Evolutionary conservation across 2,329 filamentous ascomycete species (phyloP).

Genomic region (Fonsecaea multimorphosa): DNA sequence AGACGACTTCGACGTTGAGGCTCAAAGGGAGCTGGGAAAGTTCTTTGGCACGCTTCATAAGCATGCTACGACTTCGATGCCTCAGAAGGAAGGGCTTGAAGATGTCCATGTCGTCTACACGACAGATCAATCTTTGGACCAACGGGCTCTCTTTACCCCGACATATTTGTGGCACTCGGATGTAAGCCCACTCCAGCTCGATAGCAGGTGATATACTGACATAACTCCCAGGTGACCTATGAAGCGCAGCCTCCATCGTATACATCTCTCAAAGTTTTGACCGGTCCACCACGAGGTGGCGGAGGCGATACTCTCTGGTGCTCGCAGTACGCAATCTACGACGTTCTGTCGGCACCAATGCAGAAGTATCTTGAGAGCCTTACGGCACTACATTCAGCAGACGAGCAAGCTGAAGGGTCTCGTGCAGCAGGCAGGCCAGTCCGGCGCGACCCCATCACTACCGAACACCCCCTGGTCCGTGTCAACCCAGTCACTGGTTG

Average conservation of each 20-base stretch:
- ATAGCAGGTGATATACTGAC: slow-evolving; percentile 2
- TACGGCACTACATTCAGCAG: slow-evolving; percentile 61
- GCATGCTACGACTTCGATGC: slow-evolving; percentile 61
- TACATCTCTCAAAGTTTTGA: slow-evolving; percentile 62
- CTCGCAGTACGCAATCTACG: slow-evolving; percentile 70
- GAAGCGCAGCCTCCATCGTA: slow-evolving; percentile 70
- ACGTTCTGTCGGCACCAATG: slow-evolving; percentile 60
- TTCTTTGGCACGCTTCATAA: slow-evolving; percentile 66
- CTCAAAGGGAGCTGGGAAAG: slow-evolving; percentile 69
- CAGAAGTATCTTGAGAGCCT: slow-evolving; percentile 65
- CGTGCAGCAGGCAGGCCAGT: slow-evolving; percentile 34
- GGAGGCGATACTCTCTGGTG: slow-evolving; percentile 68
- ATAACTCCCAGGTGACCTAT: slow-evolving; percentile 60
- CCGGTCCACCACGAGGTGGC: slow-evolving; percentile 64
- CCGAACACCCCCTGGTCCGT: slow-evolving; percentile 62
- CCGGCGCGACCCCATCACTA: slow-evolving; percentile 55
- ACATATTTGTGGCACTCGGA: slow-evolving; percentile 65
- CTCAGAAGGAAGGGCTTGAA: slow-evolving; percentile 52
- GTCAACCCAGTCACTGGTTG: slow-evolving; percentile 69
- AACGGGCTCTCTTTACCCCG: slow-evolving; percentile 61
- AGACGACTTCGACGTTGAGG: slow-evolving; percentile 54
- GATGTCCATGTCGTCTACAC: slow-evolving; percentile 69
- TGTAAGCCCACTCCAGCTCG: slow-evolving; percentile 42
- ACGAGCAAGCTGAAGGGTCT: slow-evolving; percentile 58
- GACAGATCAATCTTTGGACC: slow-evolving; percentile 59